Base-by-base conservation (phyloP, 768 basidiomycete species). In the Calocera viscosa region DNA sequence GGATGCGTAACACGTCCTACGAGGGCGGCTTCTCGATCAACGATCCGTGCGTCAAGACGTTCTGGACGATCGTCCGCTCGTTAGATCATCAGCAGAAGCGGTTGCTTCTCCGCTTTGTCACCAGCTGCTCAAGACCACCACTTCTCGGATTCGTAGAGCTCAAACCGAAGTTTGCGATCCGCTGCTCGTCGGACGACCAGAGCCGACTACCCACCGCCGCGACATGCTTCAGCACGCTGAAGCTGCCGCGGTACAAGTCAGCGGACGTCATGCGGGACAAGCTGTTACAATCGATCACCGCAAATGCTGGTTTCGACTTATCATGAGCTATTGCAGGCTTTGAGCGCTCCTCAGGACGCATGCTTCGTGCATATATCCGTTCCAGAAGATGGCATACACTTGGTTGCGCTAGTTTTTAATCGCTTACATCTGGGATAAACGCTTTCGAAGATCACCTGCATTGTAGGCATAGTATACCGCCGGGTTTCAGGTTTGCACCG, bases 191-290 rank as follows among this genome's bases (percentile, higher is more conserved):
- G 1, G 72, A 73, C 0, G 92, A 97, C 73, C 80, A 89, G 70
- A 76, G 80, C 40, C 83, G 90, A 12, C 76, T 91, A 63, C 87
- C 87, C 0, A 88, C 87, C 0, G 81, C 88, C 2, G 90, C 92
- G 67, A 92, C 94, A 0, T 97, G 94, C 72, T 89, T 94, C 28
- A 97, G 96, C 75, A 77, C 97, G 8, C 78, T 98, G 63, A 98
- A 97, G 88, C 81, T 94, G 17, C 90, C 90, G 17, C 77, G 81
- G 41, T 91, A 91, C 73, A 75, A 77, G 66, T 85, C 78, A 71
- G 87, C 89, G 73, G 75, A 76, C 24, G 79, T 83, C 1, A 78
- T 98, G 30, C 80, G 84, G 12, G 78, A 83, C 63, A 97, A 96
- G 76, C 78, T 97, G 32, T 72, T 94, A 3, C 88, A 93, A 72